These are phyloP conservation scores for Striga asiatica DNA, from an alignment of 257 asterid genomes.

Conservation along the genomic window DNA sequence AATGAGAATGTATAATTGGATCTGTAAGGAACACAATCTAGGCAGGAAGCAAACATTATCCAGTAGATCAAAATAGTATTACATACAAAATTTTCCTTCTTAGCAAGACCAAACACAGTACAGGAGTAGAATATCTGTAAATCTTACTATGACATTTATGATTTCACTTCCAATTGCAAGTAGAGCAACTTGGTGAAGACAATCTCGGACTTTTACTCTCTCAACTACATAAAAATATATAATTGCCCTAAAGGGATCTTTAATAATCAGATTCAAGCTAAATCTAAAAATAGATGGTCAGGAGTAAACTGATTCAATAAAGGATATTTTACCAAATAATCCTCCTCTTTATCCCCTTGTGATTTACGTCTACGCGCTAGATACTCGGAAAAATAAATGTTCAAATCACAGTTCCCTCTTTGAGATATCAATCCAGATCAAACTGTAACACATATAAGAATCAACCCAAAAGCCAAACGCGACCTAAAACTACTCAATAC, in stretches of 20 bases:
- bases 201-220: background rate
- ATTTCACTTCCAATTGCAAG: background rate
- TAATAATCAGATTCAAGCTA: conserved; percentile 11
- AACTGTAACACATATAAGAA: background rate
- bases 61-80: background rate
- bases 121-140: background rate
- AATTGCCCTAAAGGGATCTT: conserved; percentile 5
- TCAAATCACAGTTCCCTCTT: conserved; percentile 1
- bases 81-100: background rate
- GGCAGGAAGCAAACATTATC: background rate
- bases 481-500: background rate
- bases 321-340: background rate
- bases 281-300: conserved; percentile 1
- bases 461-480: background rate
- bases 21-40: background rate
- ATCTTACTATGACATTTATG: background rate
- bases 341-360: background rate
- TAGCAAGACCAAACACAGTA: background rate
- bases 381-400: background rate
- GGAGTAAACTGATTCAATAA: background rate
- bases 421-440: background rate
- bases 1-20: background rate
- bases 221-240: background rate
- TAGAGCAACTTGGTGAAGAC: background rate
- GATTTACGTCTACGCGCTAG: conserved; percentile 5